Percentiles rank a stretch among this genome's conserved stretches.
These are phyloP conservation scores for Simmondsia chinensis DNA, from an alignment of 148 eudicot species.

Conservation along the genomic window DNA sequence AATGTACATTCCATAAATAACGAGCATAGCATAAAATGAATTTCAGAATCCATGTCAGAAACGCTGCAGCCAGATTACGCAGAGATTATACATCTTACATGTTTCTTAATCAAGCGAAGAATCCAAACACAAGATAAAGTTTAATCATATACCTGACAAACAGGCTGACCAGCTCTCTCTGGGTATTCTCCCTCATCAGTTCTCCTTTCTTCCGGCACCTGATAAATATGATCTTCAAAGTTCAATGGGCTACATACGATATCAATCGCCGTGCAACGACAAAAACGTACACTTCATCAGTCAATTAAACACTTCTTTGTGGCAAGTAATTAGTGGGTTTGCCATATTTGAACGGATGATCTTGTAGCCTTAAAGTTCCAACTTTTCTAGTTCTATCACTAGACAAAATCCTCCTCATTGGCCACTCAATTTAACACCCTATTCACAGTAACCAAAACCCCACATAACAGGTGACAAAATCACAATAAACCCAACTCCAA, in stretches of 20 bases:
- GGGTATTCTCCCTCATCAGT: constrained; percentile 61
- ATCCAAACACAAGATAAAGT: neutral
- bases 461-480: too few species aligned
- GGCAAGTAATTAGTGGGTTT: too few species aligned
- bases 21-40: neutral
- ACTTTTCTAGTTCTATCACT: too few species aligned
- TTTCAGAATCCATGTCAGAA: neutral
- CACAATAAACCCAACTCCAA: too few species aligned
- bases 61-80: neutral
- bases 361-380: too few species aligned
- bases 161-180: constrained; percentile 78
- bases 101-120: neutral
- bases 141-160: constrained; percentile 65
- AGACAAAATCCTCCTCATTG: too few species aligned
- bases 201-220: constrained; percentile 44
- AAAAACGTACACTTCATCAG: too few species aligned
- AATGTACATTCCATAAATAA: neutral
- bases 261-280: constrained; percentile 4
- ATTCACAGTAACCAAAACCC: too few species aligned
- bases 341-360: too few species aligned
- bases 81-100: constrained; percentile 1
- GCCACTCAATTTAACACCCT: too few species aligned
- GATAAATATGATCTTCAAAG: constrained; percentile 2
- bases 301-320: neutral
- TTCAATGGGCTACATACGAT: neutral